Base-by-base conservation (phyloP, 768 basidiomycete species). In the Agaricus sinodeliciosus region DNA sequence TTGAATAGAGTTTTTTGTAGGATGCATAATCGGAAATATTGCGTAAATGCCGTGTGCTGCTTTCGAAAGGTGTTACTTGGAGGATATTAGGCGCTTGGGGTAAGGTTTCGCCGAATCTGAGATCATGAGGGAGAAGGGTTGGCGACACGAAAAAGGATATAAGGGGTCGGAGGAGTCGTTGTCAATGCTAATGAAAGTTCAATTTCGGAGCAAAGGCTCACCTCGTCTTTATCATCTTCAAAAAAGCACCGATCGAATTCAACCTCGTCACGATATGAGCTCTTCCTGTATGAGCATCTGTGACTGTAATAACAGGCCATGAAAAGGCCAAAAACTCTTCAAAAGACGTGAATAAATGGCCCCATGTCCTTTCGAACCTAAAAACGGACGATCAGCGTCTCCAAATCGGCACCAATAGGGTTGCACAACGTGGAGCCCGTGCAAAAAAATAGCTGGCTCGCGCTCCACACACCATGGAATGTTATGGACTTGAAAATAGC, bases 171-270 rank as follows among this genome's bases (percentile, higher is more conserved):
- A 19, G 26, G 37, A n/a, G 19, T 22, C 26, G n/a, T 27, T 31
- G 44, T 53, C 36, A 53, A 36, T 46, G 19, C 36, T 40, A 2
- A 31, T 46, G 25, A 26, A 16, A 46, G 4, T 19, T 36, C 18
- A 22, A 5, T 41, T 13, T 25, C 16, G 46, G 22, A 16, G 43
- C 11, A 19, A 9, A 26, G n/a, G 9, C 55, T 48, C 35, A 82
- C 86, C 88, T 78, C 2, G 85, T 87, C 69, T 87, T 87, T 60
- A 92, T 82, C 89, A 91, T 92, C 69, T 84, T 87, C 44, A 89
- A 66, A 59, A 92, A 92, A 1, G 87, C 82, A 4, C 78, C 76
- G 44, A 92, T 74, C 28, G 84, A 85, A 3, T 74, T 82, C 56
- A 81, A 67, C 43, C 85, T 78, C n/a, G 88, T 90, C 19, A 87